Evolutionary conservation across 2,329 filamentous ascomycete species (phyloP), one percentile per base, ranked within the genome.

Genomic region (Xylaria sp.): DNA sequence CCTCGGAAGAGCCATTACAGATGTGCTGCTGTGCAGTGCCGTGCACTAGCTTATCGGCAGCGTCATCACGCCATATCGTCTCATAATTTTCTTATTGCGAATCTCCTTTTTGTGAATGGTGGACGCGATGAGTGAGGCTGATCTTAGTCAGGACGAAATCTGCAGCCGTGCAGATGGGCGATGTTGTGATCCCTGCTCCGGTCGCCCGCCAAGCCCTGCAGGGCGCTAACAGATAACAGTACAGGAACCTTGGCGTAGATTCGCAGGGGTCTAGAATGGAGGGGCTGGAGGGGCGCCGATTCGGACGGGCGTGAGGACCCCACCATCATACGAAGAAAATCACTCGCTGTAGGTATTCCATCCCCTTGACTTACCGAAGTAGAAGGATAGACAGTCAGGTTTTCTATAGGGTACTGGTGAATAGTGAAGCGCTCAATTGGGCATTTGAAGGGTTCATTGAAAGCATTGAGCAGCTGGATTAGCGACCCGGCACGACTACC

Each of bases 331-430:
- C 37, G 37, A 34, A 41, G 37, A 47, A 56, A 52, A 46, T 45
- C 48, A 46, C 29, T 43, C 39, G 8, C 16, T 6, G 40, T n/a
- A 16, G 34, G 18, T 21, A 18, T 34, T 47, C 41, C 18, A 44
- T 57, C 50, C 41, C 34, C 34, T 56, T 55, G 56, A 59, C 54
- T 58, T 52, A 56, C 40, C 13, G 18, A 42, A 45, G 56, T 55
- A 60, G 57, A 60, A 54, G 49, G 56, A 49, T 22, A 34, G 46
- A 38, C 40, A 18, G 50, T 34, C 9, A 43, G 26, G n/a, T 16
- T 19, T 24, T n/a, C 16, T 24, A 29, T 7, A 7, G 22, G 34
- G 16, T 17, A 9, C 17, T 16, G 8, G 2, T 26, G 22, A 20
- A n/a, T 16, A 39, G 2, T n/a, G 11, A 18, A 29, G 22, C 40